Evolutionary conservation across 2,329 filamentous ascomycete species (phyloP), one percentile per base, ranked within the genome.

Genomic region (Hymenotorrendiella dingleyae): DNA sequence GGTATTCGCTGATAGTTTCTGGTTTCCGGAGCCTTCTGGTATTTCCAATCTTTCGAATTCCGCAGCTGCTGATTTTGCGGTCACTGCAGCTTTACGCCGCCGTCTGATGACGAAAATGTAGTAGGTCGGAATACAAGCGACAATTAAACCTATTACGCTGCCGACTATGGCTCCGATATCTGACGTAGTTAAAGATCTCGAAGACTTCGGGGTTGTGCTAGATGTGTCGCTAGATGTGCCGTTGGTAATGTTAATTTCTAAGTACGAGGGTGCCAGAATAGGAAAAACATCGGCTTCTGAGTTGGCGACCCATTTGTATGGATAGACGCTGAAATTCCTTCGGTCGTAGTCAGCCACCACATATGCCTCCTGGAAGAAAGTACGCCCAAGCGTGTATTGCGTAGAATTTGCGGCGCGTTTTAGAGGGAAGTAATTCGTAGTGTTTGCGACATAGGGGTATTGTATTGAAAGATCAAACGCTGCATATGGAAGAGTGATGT

Each of bases 291-390:
- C 27, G 4, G 19, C 26, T 21, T 30, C 26, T 14, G 36, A 16
- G n/a, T 28, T 22, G 7, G 17, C 19, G 16, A 22, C 50, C 62
- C 62, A 67, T 6, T 49, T 45, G 46, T 63, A 66, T 6, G 62
- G 57, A 1, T 62, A 67, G 4, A 67, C 56, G 22, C 65, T 65
- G 42, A 68, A 68, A 1, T 57, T 53, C 5, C 52, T 50, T 9
- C 63, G 61, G 44, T 68, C 64, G 45, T 67, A 68, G 48, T 68
- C 64, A 22, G 57, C 63, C 20, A 49, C 42, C 2, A 47, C 34
- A n/a, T 52, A 53, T 12, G 30, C 22, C 50, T 67, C 64, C 51
- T 67, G 64, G 21, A 67, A 54, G 43, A 67, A 66, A 4, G 55
- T 53, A 38, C 64, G 54, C 17, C 64, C 64, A 24, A 67, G 54